Evolutionary conservation across 2,329 filamentous ascomycete species (phyloP), one percentile per base, ranked within the genome.

Genomic region (Fusarium piperis): DNA sequence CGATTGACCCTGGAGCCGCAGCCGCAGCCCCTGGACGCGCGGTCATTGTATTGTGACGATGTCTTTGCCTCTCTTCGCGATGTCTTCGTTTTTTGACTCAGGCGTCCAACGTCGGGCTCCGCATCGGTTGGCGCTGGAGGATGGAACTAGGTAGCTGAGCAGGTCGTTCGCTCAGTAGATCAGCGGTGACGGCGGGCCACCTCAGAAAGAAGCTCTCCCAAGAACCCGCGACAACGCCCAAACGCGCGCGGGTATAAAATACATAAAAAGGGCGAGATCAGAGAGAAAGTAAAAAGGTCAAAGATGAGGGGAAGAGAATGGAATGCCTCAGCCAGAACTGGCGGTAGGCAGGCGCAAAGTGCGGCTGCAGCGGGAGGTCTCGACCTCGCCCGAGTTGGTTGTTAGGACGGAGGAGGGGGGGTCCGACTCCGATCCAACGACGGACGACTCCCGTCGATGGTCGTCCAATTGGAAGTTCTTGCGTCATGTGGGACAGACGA

Each of bases 1-100:
- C 78, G 48, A 79, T 58, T 52, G 76, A 68, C 38, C 77, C 73
- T 1, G 68, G 59, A 15, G 73, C 46, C 28, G 70, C 52, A 39
- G 74, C 58, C 46, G 64, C 66, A 20, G 66, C 26, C 52, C 67
- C 62, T 44, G 67, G 52, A 44, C 59, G 68, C 18, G 69, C 23
- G 20, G 74, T 52, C 74, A 78, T 78, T 33, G 15, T 53, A 78
- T 78, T 33, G 15, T 53, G 46, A 33, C 15, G 23, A 28, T 26
- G 55, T 51, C 32, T 44, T 44, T 26, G n/a, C 35, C 16, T 44
- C 41, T 59, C 48, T 52, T 48, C 48, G 57, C 9, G 39, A 48
- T 59, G 23, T 33, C 48, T 44, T 58, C 13, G 15, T 61, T 52
- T 26, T 46, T 61, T 48, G 6, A 26, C 26, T 39, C 38, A 30